A percentile compares a stretch with the other conserved stretches of the same genome.
Conservation (phyloP, 2,329 filamentous ascomycete genomes). For the Microsporum canis region DNA sequence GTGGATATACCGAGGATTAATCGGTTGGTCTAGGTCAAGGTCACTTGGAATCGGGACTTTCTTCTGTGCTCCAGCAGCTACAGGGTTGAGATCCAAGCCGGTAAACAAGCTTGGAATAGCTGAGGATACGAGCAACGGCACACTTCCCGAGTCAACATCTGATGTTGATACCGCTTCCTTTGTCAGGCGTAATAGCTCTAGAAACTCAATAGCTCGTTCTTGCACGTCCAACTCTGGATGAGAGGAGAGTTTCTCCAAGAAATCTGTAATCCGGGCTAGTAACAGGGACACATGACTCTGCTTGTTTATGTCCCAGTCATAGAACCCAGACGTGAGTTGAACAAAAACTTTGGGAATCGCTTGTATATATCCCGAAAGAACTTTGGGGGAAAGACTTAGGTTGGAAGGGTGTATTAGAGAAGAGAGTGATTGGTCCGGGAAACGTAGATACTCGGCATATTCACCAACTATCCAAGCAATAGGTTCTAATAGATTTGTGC, state of each 20-base stretch:
- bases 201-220: constrained; percentile 83
- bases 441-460: constrained; percentile 60
- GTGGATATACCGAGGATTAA: constrained; percentile 60
- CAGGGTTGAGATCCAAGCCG: constrained; percentile 83
- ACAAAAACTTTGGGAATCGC: constrained; percentile 77
- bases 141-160: constrained; percentile 37
- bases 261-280: constrained; percentile 69
- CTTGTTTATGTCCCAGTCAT: constrained; percentile 59
- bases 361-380: constrained; percentile 71
- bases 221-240: constrained; percentile 91
- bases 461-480: constrained; percentile 82
- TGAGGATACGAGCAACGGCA: constrained; percentile 76
- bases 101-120: constrained; percentile 80
- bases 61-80: constrained; percentile 66
- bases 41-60: constrained; percentile 72
- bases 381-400: constrained; percentile 48
- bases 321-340: constrained; percentile 54
- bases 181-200: constrained; percentile 77
- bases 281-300: constrained; percentile 66
- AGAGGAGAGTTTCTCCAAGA: constrained; percentile 63
- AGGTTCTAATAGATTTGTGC: constrained; percentile 57
- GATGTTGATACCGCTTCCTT: constrained; percentile 53
- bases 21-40: constrained; percentile 68
- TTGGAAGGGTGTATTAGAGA: constrained; percentile 59
- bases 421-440: constrained; percentile 60